A percentile compares a stretch with the other conserved stretches of the same genome.
Conservation (phyloP, 306 rosid genomes). For the Macrotyloma uniflorum region DNA sequence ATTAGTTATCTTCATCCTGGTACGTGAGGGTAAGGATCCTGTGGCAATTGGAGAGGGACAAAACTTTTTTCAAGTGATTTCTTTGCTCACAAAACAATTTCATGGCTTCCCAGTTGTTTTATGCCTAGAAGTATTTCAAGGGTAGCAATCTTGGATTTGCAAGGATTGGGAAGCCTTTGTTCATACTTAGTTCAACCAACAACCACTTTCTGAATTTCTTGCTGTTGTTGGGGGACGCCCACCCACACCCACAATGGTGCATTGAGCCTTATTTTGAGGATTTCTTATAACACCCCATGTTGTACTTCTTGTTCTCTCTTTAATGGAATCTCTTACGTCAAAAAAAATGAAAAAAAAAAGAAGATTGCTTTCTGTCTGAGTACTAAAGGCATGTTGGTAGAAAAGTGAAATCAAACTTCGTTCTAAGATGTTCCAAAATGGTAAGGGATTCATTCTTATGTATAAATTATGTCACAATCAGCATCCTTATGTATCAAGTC, state of each 20-base stretch:
- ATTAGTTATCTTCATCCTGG: not conserved
- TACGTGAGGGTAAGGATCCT: not conserved
- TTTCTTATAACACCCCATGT: not conserved
- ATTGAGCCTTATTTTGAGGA: not conserved
- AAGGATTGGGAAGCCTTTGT: not conserved
- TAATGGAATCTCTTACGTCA: slow-evolving; percentile 8
- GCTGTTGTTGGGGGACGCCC: too few species aligned
- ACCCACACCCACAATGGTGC: too few species aligned
- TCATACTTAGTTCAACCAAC: not conserved
- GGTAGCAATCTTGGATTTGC: not conserved
- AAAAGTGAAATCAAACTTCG: not conserved
- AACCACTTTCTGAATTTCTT: not conserved
- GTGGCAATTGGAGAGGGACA: not conserved
- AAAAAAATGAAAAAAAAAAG: not conserved
- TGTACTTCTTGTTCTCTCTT: not conserved
- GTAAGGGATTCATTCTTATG: not conserved
- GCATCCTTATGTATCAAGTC: not conserved
- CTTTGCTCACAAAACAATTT: not conserved
- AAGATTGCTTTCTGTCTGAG: not conserved
- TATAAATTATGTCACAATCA: not conserved
- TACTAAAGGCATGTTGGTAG: not conserved
- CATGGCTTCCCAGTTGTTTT: not conserved
- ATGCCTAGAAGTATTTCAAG: not conserved
- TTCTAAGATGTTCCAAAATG: slow-evolving; percentile 1
- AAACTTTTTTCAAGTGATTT: not conserved